Conservation (phyloP, 106 monocot species). For the Dendrobium officinale region DNA sequence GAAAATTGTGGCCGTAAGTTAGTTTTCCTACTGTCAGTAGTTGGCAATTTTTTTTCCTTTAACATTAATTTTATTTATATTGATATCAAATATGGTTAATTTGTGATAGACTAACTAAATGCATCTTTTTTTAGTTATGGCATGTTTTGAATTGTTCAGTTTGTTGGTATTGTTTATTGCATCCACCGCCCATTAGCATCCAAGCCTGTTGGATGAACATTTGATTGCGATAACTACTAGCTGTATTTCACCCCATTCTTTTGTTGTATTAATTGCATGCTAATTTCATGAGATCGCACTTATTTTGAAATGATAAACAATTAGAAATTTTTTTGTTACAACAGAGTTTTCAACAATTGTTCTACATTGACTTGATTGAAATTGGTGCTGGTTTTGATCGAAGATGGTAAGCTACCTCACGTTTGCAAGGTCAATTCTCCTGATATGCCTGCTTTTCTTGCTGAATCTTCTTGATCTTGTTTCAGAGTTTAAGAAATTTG, state of each 20-base stretch:
- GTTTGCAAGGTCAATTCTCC: background rate
- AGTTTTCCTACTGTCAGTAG: background rate
- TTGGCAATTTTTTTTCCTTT: background rate
- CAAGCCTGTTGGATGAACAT: no score
- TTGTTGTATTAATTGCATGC: background rate
- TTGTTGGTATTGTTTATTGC: background rate
- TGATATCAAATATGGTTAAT: background rate
- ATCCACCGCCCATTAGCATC: background rate
- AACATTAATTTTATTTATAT: background rate
- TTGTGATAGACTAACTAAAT: background rate
- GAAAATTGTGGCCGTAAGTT: conserved; percentile 21
- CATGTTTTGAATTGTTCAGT: background rate
- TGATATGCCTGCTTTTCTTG: background rate
- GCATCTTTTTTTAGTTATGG: background rate
- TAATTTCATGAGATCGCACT: background rate
- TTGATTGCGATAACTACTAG: no score
- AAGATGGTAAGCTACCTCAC: background rate
- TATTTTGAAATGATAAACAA: conserved; percentile 5
- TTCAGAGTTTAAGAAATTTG: background rate
- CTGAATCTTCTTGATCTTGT: background rate
- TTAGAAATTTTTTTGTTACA: background rate
- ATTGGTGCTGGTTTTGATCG: background rate
- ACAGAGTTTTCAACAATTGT: background rate
- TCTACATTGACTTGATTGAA: background rate
- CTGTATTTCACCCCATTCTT: no score